Percentiles rank a stretch among this genome's conserved stretches.
These are phyloP conservation scores for Cladophialophora bantiana DNA, from an alignment of 2,329 filamentous ascomycete species.

Conservation along the genomic window DNA sequence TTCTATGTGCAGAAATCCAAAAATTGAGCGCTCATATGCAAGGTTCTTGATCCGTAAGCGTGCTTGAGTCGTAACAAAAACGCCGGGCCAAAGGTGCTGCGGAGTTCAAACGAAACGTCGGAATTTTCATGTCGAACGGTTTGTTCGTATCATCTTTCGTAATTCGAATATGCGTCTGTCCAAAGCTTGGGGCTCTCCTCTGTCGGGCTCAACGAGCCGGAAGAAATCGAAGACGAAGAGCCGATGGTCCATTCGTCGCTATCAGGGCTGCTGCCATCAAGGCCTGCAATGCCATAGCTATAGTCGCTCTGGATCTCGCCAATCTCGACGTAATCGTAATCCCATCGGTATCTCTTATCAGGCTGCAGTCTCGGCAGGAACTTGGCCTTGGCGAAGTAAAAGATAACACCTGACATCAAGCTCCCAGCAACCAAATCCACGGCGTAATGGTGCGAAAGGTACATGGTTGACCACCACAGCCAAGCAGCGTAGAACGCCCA, in stretches of 20 bases:
- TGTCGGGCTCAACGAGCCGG: conserved; percentile 67
- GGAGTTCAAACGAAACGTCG: conserved; percentile 3
- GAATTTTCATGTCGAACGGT: background rate
- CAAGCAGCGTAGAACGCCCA: conserved; percentile 87
- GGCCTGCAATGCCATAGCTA: conserved; percentile 63
- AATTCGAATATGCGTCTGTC: conserved; percentile 37
- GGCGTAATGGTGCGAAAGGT: conserved; percentile 95
- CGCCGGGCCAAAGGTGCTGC: conserved; percentile 26
- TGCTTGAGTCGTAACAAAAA: conserved; percentile 25
- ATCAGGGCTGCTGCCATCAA: conserved; percentile 66
- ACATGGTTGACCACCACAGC: conserved; percentile 99
- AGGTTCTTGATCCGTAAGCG: conserved; percentile 27
- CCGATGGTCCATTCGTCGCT: conserved; percentile 91
- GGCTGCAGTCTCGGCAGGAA: conserved; percentile 83
- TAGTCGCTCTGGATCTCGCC: conserved; percentile 67
- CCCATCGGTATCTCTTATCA: conserved; percentile 89
- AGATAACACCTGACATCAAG: conserved; percentile 76
- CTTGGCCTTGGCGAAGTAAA: conserved; percentile 79
- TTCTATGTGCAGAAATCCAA: conserved; percentile 30
- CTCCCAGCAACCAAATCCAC: conserved; percentile 89
- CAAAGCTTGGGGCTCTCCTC: conserved; percentile 62
- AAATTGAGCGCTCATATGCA: conserved; percentile 35
- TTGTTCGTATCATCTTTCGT: conserved; percentile 29
- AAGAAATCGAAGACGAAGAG: conserved; percentile 78
- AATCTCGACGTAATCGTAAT: conserved; percentile 91